These are phyloP conservation scores for Starmerella sp. DNA, from an alignment of 805 yeast genomes.

Conservation along the genomic window DNA sequence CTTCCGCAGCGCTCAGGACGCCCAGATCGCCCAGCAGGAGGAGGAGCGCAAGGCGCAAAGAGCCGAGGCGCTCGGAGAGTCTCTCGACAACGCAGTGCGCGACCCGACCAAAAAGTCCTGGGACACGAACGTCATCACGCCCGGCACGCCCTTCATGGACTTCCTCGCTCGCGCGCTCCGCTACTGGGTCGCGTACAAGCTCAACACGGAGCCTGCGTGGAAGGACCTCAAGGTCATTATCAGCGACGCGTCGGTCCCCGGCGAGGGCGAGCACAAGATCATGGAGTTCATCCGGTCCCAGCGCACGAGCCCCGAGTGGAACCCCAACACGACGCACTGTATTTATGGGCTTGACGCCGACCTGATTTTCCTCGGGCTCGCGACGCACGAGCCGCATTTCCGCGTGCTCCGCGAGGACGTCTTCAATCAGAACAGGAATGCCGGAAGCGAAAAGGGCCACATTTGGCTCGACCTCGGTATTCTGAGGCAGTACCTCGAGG, in stretches of 20 bases:
- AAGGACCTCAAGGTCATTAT: slow-evolving; percentile 74
- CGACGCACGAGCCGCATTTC: slow-evolving; percentile 97
- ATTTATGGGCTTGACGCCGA: slow-evolving; percentile 98
- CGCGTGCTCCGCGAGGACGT: slow-evolving; percentile 91
- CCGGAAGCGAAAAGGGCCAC: slow-evolving; percentile 58
- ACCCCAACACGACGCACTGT: slow-evolving; percentile 91
- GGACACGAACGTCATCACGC: slow-evolving; percentile 96
- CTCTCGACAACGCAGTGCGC: slow-evolving; percentile 62
- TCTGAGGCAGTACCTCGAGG: slow-evolving; percentile 73
- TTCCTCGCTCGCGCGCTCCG: slow-evolving; percentile 68
- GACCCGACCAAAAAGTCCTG: slow-evolving; percentile 65
- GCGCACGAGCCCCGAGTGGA: slow-evolving; percentile 71
- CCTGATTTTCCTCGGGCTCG: slow-evolving; percentile 85
- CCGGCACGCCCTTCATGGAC: slow-evolving; percentile 98
- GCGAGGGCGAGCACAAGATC: slow-evolving; percentile 98
- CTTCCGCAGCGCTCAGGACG: slow-evolving; percentile 84
- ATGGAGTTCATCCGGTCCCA: slow-evolving; percentile 93
- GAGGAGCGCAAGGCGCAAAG: slow-evolving; percentile 28
- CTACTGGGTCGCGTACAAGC: slow-evolving; percentile 86
- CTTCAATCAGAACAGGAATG: slow-evolving; percentile 61
- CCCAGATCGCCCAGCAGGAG: slow-evolving; percentile 55
- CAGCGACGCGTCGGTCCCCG: slow-evolving; percentile 95
- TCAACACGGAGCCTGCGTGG: slow-evolving; percentile 90
- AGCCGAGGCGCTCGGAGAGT: slow-evolving; percentile 58
- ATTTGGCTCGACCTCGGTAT: slow-evolving; percentile 87